Evolutionary conservation across 805 yeast species (phyloP).

Genomic region (Ogataea allantospora): DNA sequence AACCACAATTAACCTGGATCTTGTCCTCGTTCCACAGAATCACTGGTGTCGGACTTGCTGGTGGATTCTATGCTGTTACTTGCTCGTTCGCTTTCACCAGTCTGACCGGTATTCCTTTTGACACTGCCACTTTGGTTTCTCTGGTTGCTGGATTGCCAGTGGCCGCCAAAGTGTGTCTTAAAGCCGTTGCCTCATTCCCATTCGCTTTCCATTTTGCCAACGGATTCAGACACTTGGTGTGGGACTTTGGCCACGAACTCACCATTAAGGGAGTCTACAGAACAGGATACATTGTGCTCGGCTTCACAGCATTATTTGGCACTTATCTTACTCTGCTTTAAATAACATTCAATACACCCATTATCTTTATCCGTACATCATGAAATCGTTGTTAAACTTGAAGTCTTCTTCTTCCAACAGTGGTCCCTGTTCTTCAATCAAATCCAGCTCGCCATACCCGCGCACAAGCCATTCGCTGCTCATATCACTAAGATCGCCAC

Average conservation of each 20-base stretch:
- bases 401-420: constrained; percentile 10
- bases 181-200: constrained; percentile 74
- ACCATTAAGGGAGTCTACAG: constrained; percentile 84
- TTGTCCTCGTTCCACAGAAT: constrained; percentile 84
- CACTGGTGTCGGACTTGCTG: constrained; percentile 81
- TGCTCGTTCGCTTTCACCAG: constrained; percentile 71
- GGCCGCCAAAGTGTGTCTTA: constrained; percentile 57
- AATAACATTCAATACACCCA: constrained; percentile 9
- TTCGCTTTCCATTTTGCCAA: constrained; percentile 84
- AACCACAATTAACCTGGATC: constrained; percentile 85
- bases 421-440: constrained; percentile 7
- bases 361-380: constrained; percentile 21
- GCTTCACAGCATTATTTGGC: constrained; percentile 57
- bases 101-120: constrained; percentile 55
- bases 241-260: constrained; percentile 87
- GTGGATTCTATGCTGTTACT: constrained; percentile 75
- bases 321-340: constrained; percentile 50
- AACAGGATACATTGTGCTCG: constrained; percentile 86
- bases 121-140: constrained; percentile 51
- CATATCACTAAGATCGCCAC: constrained; percentile 5
- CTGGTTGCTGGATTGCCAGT: constrained; percentile 64
- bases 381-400: constrained; percentile 20
- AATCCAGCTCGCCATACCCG: constrained; percentile 7
- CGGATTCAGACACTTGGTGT: constrained; percentile 88
- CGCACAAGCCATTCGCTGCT: constrained; percentile 10